Base-by-base conservation (phyloP, 2,329 filamentous ascomycete genomes). In the Cytospora piceicola region DNA sequence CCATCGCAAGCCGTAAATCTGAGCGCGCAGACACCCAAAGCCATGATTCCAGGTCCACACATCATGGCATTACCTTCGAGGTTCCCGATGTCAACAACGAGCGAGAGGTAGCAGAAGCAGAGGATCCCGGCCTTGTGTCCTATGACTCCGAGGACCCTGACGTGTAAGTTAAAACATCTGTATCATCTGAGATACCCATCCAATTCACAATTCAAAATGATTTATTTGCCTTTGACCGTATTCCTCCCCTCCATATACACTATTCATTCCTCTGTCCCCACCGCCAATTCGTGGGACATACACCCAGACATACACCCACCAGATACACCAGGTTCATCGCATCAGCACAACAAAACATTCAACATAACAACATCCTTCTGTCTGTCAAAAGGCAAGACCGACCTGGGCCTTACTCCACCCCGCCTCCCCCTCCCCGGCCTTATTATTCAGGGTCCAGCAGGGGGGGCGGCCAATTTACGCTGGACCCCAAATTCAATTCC, bases 101-200 rank as follows among this genome's bases (percentile, higher is more conserved):
- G 20, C 39, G 22, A 12, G 55, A 69, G 12, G 46, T 49, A 49
- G 46, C 46, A 49, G 63, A 68, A 49, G 46, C 46, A 49, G 63
- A 68, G 9, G 53, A 53, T 52, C 71, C 68, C 60, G 83, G 80
- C 71, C 77, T 83, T 57, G 72, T 81, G 63, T 82, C 81, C 20
- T 80, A 83, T 67, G 81, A 84, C 69, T 81, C 80, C 69, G 84
- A 66, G 58, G 66, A 86, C 55, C 69, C 71, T 63, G 81, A 82
- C 69, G 67, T 73, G 81, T 84, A 77, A 81, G 81, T 81, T 51
- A 32, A 57, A 22, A 57, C 57, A 49, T 7, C 3, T 24, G 9
- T 20, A 6, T 22, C 6, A 22, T 49, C 69, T n/a, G n/a, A n/a
- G n/a, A n/a, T n/a, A n/a, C n/a, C n/a, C n/a, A n/a, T n/a, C n/a